Evolutionary conservation across 2,329 filamentous ascomycete species (phyloP).

Genomic region (Chalara sp.): DNA sequence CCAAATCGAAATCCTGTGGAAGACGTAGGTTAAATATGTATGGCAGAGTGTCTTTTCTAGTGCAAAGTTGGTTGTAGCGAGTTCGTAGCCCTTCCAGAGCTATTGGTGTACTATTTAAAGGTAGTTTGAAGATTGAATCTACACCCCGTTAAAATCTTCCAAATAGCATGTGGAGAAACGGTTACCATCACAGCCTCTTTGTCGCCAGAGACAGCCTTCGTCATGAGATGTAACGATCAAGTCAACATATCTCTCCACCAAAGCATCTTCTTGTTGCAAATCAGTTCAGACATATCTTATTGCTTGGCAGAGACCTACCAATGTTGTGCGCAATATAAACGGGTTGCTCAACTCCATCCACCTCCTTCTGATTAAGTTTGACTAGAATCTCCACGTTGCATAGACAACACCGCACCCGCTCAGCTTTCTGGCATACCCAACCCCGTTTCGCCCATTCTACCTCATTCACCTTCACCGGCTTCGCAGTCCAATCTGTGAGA

Average conservation of each 20-base stretch:
- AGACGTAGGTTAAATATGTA: conserved; percentile 53
- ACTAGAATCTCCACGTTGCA: conserved; percentile 82
- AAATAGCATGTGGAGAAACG: conserved; percentile 22
- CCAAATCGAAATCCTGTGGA: conserved; percentile 44
- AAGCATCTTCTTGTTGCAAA: conserved; percentile 43
- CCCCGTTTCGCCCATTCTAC: conserved; percentile 92
- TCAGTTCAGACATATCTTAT: conserved; percentile 14
- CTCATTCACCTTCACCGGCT: conserved; percentile 79
- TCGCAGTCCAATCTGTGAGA: conserved; percentile 88
- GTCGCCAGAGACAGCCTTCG: conserved; percentile 79
- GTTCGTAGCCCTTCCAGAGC: conserved; percentile 52
- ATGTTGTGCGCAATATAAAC: conserved; percentile 55
- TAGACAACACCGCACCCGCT: conserved; percentile 78
- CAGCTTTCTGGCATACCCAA: conserved; percentile 78
- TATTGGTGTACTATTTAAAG: conserved; percentile 53
- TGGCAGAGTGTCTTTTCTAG: conserved; percentile 48
- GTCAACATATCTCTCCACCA: conserved; percentile 70
- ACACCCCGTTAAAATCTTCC: conserved; percentile 2
- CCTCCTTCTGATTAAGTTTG: conserved; percentile 59
- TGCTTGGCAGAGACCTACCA: conserved; percentile 29
- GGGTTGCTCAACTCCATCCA: conserved; percentile 47
- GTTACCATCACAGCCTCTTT: conserved; percentile 77
- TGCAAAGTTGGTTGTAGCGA: conserved; percentile 58
- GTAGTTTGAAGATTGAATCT: conserved; percentile 55
- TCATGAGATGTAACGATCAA: conserved; percentile 70